phyloP scores from a whole-genome alignment of 768 basidiomycete genomes.

The Trametes punicea region DNA sequence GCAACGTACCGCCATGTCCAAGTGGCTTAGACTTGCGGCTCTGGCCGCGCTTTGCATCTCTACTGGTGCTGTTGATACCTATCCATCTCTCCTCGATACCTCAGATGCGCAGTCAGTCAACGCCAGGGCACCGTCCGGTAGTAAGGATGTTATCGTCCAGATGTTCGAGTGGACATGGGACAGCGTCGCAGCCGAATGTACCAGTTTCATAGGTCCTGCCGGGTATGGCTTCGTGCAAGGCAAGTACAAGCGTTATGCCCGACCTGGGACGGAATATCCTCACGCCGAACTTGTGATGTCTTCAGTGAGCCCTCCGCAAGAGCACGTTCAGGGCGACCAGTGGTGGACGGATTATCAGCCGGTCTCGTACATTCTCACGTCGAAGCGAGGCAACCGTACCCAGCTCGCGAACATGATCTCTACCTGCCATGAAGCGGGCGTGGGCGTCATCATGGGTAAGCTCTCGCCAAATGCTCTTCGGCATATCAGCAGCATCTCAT shows the following conservation, averaged over 20 bases:
- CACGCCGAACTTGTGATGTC: neutral
- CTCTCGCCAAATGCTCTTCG: neutral
- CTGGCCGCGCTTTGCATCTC: no score
- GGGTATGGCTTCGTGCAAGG: slow-evolving; percentile 72
- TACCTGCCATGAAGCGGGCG: slow-evolving; percentile 38
- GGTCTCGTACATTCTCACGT: slow-evolving; percentile 61
- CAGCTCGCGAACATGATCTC: slow-evolving; percentile 45
- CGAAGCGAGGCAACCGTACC: slow-evolving; percentile 57
- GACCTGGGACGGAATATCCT: neutral
- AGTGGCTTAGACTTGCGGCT: no score
- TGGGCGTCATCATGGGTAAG: slow-evolving; percentile 38
- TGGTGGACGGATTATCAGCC: slow-evolving; percentile 80
- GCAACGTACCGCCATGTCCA: no score
- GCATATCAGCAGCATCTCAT: slow-evolving; percentile 10
- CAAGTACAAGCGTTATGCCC: slow-evolving; percentile 9
- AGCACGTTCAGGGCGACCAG: slow-evolving; percentile 54
- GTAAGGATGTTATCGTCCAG: slow-evolving; percentile 53
- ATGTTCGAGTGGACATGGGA: slow-evolving; percentile 66
- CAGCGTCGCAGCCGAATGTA: slow-evolving; percentile 61
- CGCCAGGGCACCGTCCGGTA: slow-evolving; percentile 8
- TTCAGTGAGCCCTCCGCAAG: slow-evolving; percentile 48
- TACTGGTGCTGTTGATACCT: neutral
- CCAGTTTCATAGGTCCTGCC: slow-evolving; percentile 62
- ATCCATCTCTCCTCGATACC: neutral
- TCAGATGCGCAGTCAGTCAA: neutral